Base-by-base conservation (phyloP, 1,284 basidiomycete species). In the Apiotrichum porosum region DNA sequence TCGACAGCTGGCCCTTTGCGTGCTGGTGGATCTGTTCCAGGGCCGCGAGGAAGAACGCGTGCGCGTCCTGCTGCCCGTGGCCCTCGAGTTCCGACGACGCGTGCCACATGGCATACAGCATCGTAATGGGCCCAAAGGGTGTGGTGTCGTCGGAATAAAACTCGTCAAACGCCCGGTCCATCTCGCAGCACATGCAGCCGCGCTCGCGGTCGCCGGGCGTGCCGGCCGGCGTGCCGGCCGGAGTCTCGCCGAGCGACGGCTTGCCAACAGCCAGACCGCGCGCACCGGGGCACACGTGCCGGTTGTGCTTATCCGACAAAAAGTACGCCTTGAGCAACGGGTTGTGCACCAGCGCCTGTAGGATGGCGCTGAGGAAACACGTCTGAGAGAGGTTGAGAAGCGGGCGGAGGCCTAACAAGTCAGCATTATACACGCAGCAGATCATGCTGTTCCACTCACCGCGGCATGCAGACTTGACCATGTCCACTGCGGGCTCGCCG, bases 291-390 rank as follows among this genome's bases (percentile, higher is more conserved):
- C 68, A 69, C 14, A 71, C 58, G 52, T 70, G 65, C 18, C 67
- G 65, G 52, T 69, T 69, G 48, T 69, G 64, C 43, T 65, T 65
- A 55, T 97, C 93, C 42, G 84, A 81, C 15, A 97, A 80, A 63
- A 93, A 97, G 70, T 87, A 91, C 60, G 89, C 88, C 36, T 90
- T 82, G 9, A 97, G 77, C 5, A 97, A 77, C 0, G 93, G 93
- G 61, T 97, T 98, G 72, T 92, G 88, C 13, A 91, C 76, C 62
- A 98, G 85, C n/a, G 83, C 82, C 71, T 98, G 94, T 6, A 98
- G 79, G 38, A 97, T 83, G 42, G 88, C 89, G 54, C 91, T 94
- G 65, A 98, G 78, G 74, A 92, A 97, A 65, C 93, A 98, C 0
- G 93, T 97, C 61, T 94, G 88, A 3, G 69, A 72, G 8, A 97